These are phyloP conservation scores for Nicotiana noctiflora DNA, from an alignment of 257 asterid genomes.

Conservation along the genomic window DNA sequence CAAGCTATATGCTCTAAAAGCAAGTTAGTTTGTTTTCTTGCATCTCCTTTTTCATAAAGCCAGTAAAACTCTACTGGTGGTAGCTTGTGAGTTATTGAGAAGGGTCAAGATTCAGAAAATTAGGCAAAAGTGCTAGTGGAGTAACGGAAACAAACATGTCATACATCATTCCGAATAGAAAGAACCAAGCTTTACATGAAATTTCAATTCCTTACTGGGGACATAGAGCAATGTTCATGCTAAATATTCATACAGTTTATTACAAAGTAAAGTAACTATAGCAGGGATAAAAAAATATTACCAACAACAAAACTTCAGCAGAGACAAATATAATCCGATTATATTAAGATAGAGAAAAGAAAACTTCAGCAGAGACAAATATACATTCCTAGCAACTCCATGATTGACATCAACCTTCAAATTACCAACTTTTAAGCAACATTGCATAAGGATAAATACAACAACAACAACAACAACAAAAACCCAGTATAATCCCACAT, in stretches of 20 bases:
- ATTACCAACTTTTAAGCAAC: conserved; percentile 1
- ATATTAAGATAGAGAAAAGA: neutral
- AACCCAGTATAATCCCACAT: too few species aligned
- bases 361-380: neutral
- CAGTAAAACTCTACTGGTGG: too few species aligned
- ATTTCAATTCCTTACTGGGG: neutral
- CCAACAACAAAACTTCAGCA: neutral
- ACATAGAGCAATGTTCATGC: neutral
- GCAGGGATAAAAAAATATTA: neutral
- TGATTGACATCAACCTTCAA: neutral
- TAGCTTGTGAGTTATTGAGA: too few species aligned
- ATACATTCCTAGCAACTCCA: neutral
- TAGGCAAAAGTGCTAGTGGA: too few species aligned
- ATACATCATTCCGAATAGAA: too few species aligned
- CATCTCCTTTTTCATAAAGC: too few species aligned
- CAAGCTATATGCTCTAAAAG: neutral
- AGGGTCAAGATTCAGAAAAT: too few species aligned
- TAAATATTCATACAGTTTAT: neutral
- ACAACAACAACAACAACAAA: too few species aligned
- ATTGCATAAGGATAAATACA: neutral
- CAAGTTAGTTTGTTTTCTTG: too few species aligned
- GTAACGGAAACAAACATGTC: too few species aligned
- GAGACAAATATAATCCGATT: neutral
- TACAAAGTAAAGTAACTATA: too few species aligned
- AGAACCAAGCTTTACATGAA: neutral